Evolutionary conservation across 768 basidiomycete genomes (phyloP).

Genomic region (Boletus vinaceobasis): DNA sequence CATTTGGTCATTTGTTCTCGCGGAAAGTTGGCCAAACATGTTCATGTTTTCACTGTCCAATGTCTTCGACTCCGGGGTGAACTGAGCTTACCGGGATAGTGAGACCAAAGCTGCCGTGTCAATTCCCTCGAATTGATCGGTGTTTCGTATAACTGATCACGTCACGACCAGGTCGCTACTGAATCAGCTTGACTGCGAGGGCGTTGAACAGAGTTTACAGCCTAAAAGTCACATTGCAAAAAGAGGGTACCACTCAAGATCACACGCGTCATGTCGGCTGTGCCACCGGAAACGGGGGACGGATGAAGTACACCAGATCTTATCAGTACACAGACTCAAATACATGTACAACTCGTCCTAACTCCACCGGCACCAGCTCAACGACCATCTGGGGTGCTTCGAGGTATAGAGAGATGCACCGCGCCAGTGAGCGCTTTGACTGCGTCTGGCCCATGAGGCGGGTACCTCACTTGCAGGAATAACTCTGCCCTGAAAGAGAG

Average conservation of each 20-base stretch:
- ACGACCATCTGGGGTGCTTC: conserved; percentile 1
- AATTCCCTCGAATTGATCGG: neutral
- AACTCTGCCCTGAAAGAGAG: conserved; percentile 20
- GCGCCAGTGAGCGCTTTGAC: conserved; percentile 7
- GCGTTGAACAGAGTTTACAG: neutral
- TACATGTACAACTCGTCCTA: neutral
- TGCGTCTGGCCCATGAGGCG: conserved; percentile 20
- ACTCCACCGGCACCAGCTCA: neutral
- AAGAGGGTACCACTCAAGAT: too few species aligned
- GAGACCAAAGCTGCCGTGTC: neutral
- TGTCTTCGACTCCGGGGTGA: too few species aligned
- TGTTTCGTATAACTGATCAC: neutral
- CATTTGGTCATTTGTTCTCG: neutral
- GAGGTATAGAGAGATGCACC: conserved; percentile 14
- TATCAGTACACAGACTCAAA: neutral
- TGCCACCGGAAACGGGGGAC: conserved; percentile 4
- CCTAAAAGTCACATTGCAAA: neutral
- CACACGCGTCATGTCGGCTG: neutral
- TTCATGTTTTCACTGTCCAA: neutral
- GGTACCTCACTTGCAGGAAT: conserved; percentile 21
- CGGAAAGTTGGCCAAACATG: neutral
- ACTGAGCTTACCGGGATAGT: neutral
- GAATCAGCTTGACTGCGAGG: too few species aligned
- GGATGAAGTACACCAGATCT: neutral
- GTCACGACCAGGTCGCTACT: neutral